Percentiles rank a stretch among this genome's conserved stretches.
These are phyloP conservation scores for Phytopythium helicoides DNA, from an alignment of 352 stramenopile genomes.

Conservation along the genomic window DNA sequence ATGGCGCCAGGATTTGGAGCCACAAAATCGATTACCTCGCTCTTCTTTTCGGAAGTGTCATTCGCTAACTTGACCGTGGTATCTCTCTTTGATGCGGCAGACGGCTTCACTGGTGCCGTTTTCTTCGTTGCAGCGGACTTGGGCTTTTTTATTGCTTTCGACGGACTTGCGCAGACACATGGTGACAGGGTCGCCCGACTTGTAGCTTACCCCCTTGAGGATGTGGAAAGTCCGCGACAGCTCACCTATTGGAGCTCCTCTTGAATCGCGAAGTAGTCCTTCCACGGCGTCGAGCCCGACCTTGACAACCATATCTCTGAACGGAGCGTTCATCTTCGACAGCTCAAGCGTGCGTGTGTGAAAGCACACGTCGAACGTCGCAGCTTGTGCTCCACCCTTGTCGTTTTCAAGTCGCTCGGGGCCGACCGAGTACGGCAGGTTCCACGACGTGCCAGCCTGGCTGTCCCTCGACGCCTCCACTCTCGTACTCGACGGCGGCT, in stretches of 20 bases:
- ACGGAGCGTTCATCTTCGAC: slow-evolving; percentile 50
- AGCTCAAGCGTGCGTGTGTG: slow-evolving; percentile 83
- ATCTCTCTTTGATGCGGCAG: background rate
- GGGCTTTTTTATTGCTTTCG: slow-evolving; percentile 6
- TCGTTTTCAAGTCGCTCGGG: slow-evolving; percentile 89
- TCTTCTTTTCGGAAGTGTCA: slow-evolving; percentile 13
- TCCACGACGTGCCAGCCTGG: slow-evolving; percentile 68
- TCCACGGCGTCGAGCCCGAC: slow-evolving; percentile 88
- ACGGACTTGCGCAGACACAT: slow-evolving; percentile 60
- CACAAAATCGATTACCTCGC: slow-evolving; percentile 5
- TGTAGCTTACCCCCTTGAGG: slow-evolving; percentile 86
- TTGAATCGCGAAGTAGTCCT: slow-evolving; percentile 41
- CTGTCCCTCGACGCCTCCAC: slow-evolving; percentile 2
- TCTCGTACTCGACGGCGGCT: slow-evolving; percentile 58
- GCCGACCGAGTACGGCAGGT: slow-evolving; percentile 89
- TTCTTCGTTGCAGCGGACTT: background rate
- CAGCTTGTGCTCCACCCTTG: slow-evolving; percentile 61
- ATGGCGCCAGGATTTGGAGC: background rate
- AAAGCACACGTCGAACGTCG: slow-evolving; percentile 93
- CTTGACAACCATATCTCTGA: slow-evolving; percentile 84
- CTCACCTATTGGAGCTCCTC: slow-evolving; percentile 10
- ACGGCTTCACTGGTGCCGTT: background rate
- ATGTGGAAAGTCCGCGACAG: slow-evolving; percentile 68
- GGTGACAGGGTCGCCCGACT: slow-evolving; percentile 70
- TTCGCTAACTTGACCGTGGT: slow-evolving; percentile 3